Evolutionary conservation across 2,329 filamentous ascomycete genomes (phyloP).

Genomic region (Trichoderma hamatum): DNA sequence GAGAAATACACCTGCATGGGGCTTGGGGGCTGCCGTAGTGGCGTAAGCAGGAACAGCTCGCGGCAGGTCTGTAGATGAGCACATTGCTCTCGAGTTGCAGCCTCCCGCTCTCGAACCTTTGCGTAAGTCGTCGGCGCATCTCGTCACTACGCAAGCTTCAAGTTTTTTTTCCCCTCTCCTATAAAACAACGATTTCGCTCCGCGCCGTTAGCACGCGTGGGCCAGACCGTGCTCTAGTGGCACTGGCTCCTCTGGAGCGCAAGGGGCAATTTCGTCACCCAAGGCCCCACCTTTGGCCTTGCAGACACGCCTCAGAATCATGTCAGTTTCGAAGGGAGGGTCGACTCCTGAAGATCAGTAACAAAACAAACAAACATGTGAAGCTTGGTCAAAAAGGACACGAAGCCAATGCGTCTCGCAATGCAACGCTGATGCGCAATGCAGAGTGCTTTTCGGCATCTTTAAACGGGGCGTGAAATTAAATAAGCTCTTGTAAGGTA

Average conservation of each 20-base stretch:
- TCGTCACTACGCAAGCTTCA: background rate
- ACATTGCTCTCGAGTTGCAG: background rate
- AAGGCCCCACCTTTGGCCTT: background rate
- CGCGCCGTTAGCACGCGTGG: background rate
- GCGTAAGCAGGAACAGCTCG: background rate
- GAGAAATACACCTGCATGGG: no score
- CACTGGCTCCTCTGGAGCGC: background rate
- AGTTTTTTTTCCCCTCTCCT: background rate
- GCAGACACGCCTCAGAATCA: background rate
- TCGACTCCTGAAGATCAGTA: slow-evolving; percentile 19
- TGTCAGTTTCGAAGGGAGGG: slow-evolving; percentile 5
- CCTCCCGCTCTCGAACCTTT: background rate
- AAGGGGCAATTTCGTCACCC: slow-evolving; percentile 20
- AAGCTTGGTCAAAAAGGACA: background rate
- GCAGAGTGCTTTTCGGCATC: no score
- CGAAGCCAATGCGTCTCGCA: background rate
- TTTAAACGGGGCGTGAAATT: no score
- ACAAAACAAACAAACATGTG: background rate
- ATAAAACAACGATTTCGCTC: background rate
- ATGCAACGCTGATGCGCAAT: background rate
- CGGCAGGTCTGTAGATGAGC: no score
- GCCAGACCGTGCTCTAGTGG: background rate
- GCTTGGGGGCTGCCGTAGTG: background rate
- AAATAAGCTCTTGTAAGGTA: background rate
- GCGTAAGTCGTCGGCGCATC: slow-evolving; percentile 8